Evolutionary conservation across 2,329 filamentous ascomycete genomes (phyloP), one percentile per base, ranked within the genome.

Genomic region (Botrytis sinoallii): DNA sequence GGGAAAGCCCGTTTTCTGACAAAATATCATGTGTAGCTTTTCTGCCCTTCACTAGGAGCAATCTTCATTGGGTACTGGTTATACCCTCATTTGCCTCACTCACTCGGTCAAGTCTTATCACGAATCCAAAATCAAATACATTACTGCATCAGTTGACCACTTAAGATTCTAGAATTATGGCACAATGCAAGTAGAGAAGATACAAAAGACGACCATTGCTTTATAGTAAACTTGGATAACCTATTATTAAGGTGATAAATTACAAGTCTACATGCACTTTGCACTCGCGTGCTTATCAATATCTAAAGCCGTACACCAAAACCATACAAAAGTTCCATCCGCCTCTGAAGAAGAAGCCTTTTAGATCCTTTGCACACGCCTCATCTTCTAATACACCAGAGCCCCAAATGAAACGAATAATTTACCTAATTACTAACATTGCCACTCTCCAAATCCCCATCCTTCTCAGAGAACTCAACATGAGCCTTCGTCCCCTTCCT

Each of bases 401-500:
- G 29, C 25, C 6, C n/a, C 35, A 18, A 10, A 22, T 40, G 22
- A 22, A 29, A 14, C 12, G 42, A 18, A 64, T 7, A 12, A 42
- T 6, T 9, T 0, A 16, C 25, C n/a, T 68, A 40, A 14, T 2
- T 8, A 55, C 65, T 42, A 22, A 16, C 1, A 68, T n/a, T 55
- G 8, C 48, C 46, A 67, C 46, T 67, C 65, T 68, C 66, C n/a
- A 42, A n/a, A 32, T 68, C 66, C n/a, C 25, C 38, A 55, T 16
- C 20, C 16, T 55, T 55, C 65, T 68, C 46, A 42, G 42, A 29
- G 35, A 35, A 22, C 20, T 29, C 46, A 29, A n/a, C 12, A 16
- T n/a, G 60, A 4, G 6, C 4, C 35, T 29, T 68, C 29, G 12
- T 38, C 1, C 35, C 66, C 48, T 42, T 68, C 18, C 22, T 42